Percentiles rank a stretch among this genome's conserved stretches.
Conservation (phyloP, 2,329 filamentous ascomycete genomes). For the Arthrobotrys entomopaga region DNA sequence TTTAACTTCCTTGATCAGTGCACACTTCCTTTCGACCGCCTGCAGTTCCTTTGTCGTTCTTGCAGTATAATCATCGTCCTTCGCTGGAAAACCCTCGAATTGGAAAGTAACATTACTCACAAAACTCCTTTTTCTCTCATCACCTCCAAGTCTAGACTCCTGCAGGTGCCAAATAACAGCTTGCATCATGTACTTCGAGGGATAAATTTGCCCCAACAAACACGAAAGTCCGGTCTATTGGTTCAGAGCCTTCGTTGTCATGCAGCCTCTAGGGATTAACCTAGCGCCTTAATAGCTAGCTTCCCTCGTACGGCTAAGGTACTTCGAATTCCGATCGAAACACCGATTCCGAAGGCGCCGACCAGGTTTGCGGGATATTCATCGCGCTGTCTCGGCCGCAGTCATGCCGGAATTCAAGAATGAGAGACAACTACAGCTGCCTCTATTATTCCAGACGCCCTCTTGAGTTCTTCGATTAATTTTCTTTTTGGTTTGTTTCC, state of each 20-base stretch:
- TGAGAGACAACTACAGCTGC: slow-evolving; percentile 6
- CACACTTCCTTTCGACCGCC: slow-evolving; percentile 29
- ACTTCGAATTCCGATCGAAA: slow-evolving; percentile 6
- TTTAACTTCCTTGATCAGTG: slow-evolving; percentile 1
- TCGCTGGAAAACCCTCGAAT: slow-evolving; percentile 45
- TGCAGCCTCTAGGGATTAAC: slow-evolving; percentile 39
- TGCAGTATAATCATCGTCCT: slow-evolving; percentile 15
- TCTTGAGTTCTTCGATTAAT: too few relatives aligned
- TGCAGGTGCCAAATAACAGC: slow-evolving; percentile 25
- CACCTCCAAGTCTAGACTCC: slow-evolving; percentile 13
- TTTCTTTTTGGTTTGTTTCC: not conserved
- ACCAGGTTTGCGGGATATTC: slow-evolving; percentile 11
- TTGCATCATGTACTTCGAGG: slow-evolving; percentile 15
- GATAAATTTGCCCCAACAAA: slow-evolving; percentile 39
- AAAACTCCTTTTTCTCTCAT: not conserved
- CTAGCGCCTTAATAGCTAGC: slow-evolving; percentile 17
- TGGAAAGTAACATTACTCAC: slow-evolving; percentile 15
- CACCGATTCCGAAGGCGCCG: slow-evolving; percentile 4
- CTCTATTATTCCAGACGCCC: slow-evolving; percentile 3
- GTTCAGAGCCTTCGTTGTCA: slow-evolving; percentile 13
- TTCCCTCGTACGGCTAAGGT: slow-evolving; percentile 10
- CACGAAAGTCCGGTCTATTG: slow-evolving; percentile 29
- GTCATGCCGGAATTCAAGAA: slow-evolving; percentile 13
- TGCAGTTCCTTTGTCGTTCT: slow-evolving; percentile 11
- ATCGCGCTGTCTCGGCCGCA: slow-evolving; percentile 33